Percentiles rank a stretch among this genome's conserved stretches.
These are phyloP conservation scores for Sorghum bicolor DNA, from an alignment of 176 grass and related monocot genomes.

Conservation along the genomic window Sorghum_bicolor_NCBIv3 NC_012879.2:16041501-16042000, in stretches of 20 bases:
- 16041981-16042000: slow-evolving; percentile 27
- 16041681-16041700: slow-evolving; percentile 1
- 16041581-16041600: slow-evolving; percentile 7
- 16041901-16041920: background rate
- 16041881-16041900: slow-evolving; percentile 3
- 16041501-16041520: too few species aligned
- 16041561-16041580: too few species aligned
- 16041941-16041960: background rate
- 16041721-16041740: slow-evolving; percentile 22
- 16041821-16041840: background rate
- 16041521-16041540: too few species aligned
- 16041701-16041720: slow-evolving; percentile 27
- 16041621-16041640: slow-evolving; percentile 6
- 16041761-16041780: background rate
- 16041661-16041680: slow-evolving; percentile 36
- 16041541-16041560: too few species aligned
- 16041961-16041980: slow-evolving; percentile 26
- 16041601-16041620: background rate
- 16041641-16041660: background rate
- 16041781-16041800: background rate
- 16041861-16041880: slow-evolving; percentile 21
- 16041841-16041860: slow-evolving; percentile 32
- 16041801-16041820: slow-evolving; percentile 16
- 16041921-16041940: background rate
- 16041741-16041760: slow-evolving; percentile 25